These are phyloP conservation scores for Psilocybe azurescens DNA, from an alignment of 768 basidiomycete genomes.

Conservation along the genomic window DNA sequence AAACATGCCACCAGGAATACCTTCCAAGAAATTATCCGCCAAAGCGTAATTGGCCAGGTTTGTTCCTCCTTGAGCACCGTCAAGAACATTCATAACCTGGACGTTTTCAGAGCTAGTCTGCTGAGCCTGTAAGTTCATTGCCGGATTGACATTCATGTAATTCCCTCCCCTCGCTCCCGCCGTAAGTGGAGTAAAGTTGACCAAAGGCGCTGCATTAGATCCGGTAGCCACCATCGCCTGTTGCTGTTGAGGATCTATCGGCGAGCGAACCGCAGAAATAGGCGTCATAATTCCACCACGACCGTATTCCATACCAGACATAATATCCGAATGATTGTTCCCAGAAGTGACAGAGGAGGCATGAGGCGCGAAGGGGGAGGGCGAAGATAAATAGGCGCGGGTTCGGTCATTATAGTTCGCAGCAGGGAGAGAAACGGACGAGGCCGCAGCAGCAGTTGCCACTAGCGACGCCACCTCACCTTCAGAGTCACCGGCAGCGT, in stretches of 20 bases:
- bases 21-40: slow-evolving; percentile 75
- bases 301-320: slow-evolving; percentile 1
- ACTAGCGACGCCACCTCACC: slow-evolving; percentile 47
- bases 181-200: slow-evolving; percentile 60
- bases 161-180: slow-evolving; percentile 35
- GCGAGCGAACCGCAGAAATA: slow-evolving; percentile 33
- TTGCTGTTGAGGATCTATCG: slow-evolving; percentile 22
- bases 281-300: slow-evolving; percentile 21
- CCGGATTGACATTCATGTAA: slow-evolving; percentile 74
- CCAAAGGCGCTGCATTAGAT: slow-evolving; percentile 45
- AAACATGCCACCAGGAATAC: slow-evolving; percentile 85
- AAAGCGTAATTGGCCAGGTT: slow-evolving; percentile 68
- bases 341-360: slow-evolving; percentile 3
- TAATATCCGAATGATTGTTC: background rate
- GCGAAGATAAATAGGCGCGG: slow-evolving; percentile 36
- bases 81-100: slow-evolving; percentile 80
- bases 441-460: slow-evolving; percentile 28
- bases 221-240: slow-evolving; percentile 9
- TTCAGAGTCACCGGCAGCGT: slow-evolving; percentile 43
- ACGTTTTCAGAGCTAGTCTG: slow-evolving; percentile 54
- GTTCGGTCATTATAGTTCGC: slow-evolving; percentile 40
- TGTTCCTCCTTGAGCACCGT: slow-evolving; percentile 58
- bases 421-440: slow-evolving; percentile 32
- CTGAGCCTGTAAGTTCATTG: slow-evolving; percentile 59
- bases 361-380: slow-evolving; percentile 39